Percentiles rank a stretch among this genome's conserved stretches.
phyloP scores from a whole-genome alignment of 2,329 filamentous ascomycete genomes.

The Thielaviopsis musarum region DNA sequence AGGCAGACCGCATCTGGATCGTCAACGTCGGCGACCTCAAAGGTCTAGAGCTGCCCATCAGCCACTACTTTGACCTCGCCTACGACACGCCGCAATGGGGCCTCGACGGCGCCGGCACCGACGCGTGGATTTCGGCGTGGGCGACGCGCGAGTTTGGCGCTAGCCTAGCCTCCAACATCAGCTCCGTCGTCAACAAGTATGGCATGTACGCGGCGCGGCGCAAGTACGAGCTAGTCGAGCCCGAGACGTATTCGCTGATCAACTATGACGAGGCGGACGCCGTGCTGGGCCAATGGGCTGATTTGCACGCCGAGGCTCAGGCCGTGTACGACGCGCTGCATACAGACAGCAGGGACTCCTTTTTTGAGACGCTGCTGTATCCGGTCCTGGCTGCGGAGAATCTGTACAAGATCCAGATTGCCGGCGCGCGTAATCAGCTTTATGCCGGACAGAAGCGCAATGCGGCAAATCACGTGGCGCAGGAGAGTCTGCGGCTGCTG shows the following conservation, averaged over 20 bases:
- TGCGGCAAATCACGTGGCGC: slow-evolving; percentile 36
- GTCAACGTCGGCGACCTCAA: slow-evolving; percentile 53
- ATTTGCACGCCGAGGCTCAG: slow-evolving; percentile 33
- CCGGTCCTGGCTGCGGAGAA: slow-evolving; percentile 40
- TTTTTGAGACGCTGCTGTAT: slow-evolving; percentile 45
- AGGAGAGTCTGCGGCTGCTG: slow-evolving; percentile 34
- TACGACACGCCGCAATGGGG: slow-evolving; percentile 44
- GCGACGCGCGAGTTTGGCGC: slow-evolving; percentile 39
- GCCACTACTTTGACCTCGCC: slow-evolving; percentile 50
- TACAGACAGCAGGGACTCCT: slow-evolving; percentile 34
- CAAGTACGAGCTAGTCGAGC: slow-evolving; percentile 38
- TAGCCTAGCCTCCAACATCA: slow-evolving; percentile 31
- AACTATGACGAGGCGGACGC: slow-evolving; percentile 48
- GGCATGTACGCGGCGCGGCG: slow-evolving; percentile 21
- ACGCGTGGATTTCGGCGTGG: slow-evolving; percentile 39
- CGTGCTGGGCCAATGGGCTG: slow-evolving; percentile 34
- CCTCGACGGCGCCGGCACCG: slow-evolving; percentile 37
- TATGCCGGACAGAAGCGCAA: slow-evolving; percentile 38
- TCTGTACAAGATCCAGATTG: slow-evolving; percentile 36
- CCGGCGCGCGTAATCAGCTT: slow-evolving; percentile 32
- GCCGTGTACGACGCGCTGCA: slow-evolving; percentile 37
- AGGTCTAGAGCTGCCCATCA: slow-evolving; percentile 46
- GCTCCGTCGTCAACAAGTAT: slow-evolving; percentile 32
- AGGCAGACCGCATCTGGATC: slow-evolving; percentile 46
- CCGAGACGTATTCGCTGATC: slow-evolving; percentile 39